Evolutionary conservation across 257 asterid species (phyloP).

Genomic region (Salvia hispanica): DNA sequence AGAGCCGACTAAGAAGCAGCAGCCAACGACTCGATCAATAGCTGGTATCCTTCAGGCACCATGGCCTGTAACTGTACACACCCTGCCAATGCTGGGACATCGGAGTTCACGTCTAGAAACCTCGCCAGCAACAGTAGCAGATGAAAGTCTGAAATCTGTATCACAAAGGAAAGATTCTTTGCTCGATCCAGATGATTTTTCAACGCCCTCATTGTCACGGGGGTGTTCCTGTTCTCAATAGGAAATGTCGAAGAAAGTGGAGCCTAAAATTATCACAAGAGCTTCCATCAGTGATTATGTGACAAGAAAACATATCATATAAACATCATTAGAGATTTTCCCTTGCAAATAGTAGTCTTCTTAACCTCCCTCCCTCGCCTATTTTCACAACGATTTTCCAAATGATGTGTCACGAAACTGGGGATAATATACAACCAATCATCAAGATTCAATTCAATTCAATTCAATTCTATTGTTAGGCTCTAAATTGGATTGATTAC

Average conservation of each 20-base stretch:
- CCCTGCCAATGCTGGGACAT: conserved; percentile 81
- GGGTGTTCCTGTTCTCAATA: conserved; percentile 72
- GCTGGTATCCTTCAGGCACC: conserved; percentile 89
- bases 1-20: conserved; percentile 35
- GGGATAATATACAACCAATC: no score
- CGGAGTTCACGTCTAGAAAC: conserved; percentile 72
- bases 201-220: conserved; percentile 62
- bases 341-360: no score
- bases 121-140: conserved; percentile 73
- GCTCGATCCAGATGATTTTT: conserved; percentile 73
- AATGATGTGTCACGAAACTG: no score
- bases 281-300: conserved; percentile 25
- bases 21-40: conserved; percentile 85
- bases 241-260: conserved; percentile 85
- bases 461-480: no score
- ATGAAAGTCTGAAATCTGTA: conserved; percentile 88
- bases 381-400: no score
- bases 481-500: no score
- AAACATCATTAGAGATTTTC: no score
- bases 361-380: no score
- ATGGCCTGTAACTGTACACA: conserved; percentile 64
- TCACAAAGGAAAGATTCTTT: conserved; percentile 68
- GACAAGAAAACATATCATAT: not conserved
- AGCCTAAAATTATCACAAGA: conserved; percentile 57
- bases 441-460: no score